Base-by-base conservation (phyloP, 805 yeast species). In the Henningerozyma blattae region DNA sequence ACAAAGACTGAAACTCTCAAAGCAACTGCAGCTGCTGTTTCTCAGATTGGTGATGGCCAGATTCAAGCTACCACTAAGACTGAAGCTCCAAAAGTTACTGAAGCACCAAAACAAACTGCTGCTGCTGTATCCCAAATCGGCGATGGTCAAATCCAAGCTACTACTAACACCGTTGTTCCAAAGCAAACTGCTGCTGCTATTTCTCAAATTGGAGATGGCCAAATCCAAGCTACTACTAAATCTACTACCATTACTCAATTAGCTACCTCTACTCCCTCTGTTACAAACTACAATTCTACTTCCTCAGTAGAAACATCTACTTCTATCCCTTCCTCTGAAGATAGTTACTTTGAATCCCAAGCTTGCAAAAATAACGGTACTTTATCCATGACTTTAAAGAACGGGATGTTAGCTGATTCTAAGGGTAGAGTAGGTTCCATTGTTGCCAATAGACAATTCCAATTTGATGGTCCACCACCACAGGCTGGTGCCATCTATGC, bases 391-490 rank as follows among this genome's bases (percentile, higher is more conserved):
- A 61, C 18, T 14, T 12, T 24, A 5, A 9, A 8, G 6, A 24
- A 15, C 24, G 59, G 74, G 43, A 49, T 72, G 31, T 64, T 80
- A 48, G 67, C 62, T 12, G 89, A 79, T 50, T 52, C 68, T 25
- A 44, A 62, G 40, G 80, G 80, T 31, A 74, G 89, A 69, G 60
- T 79, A 44, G 87, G 87, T 46, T 71, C 85, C 33, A 77, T 79
- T 59, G 89, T 79, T 47, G 76, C 86, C 35, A 79, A 78, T 75
- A 69, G 80, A 66, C 89, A 79, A 65, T 79, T 79, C 72, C 89
- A 79, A 65, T 79, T 79, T 51, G 89, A 79, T 57, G 87, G 87
- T 54, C 84, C 85, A 42, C 81, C 83, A 62, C 86, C 87, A 52
- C 89, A 79, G 67, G 83, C 80, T 22, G 82, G 81, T 59, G 67